These are phyloP conservation scores for Lophiostoma macrostomum DNA, from an alignment of 495 filamentous ascomycete genomes.

Conservation along the genomic window DNA sequence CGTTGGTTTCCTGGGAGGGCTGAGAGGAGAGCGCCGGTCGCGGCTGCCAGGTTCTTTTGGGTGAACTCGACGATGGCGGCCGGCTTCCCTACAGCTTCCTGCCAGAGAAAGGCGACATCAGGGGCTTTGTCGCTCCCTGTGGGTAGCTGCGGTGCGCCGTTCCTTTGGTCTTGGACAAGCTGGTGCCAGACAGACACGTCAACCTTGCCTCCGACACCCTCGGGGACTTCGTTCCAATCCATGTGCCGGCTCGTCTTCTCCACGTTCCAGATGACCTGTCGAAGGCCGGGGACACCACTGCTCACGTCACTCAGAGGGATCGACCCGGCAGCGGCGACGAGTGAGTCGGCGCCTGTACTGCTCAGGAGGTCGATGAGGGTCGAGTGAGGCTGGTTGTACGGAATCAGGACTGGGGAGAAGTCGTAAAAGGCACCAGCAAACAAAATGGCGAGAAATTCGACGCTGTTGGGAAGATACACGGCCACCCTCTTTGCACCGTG, in stretches of 20 bases:
- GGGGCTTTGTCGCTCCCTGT: slow-evolving; percentile 30
- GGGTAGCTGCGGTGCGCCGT: slow-evolving; percentile 50
- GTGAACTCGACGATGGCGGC: slow-evolving; percentile 75
- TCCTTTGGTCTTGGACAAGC: slow-evolving; percentile 62
- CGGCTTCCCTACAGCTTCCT: slow-evolving; percentile 40
- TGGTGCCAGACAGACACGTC: slow-evolving; percentile 87
- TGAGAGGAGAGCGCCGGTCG: slow-evolving; percentile 70
- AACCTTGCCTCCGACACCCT: slow-evolving; percentile 64
- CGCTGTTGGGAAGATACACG: slow-evolving; percentile 87
- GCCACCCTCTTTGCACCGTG: slow-evolving; percentile 75
- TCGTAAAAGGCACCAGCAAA: slow-evolving; percentile 78
- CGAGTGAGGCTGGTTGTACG: slow-evolving; percentile 69
- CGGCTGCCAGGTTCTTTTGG: slow-evolving; percentile 75
- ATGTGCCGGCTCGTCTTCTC: slow-evolving; percentile 88
- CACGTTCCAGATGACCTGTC: slow-evolving; percentile 87
- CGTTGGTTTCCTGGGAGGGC: slow-evolving; percentile 71
- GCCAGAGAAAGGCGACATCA: slow-evolving; percentile 42
- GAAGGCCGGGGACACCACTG: slow-evolving; percentile 63
- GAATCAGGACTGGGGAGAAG: slow-evolving; percentile 75
- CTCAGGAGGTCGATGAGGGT: slow-evolving; percentile 66
- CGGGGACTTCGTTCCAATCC: slow-evolving; percentile 81
- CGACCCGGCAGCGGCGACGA: slow-evolving; percentile 84
- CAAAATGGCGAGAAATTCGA: slow-evolving; percentile 75
- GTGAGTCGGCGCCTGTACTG: slow-evolving; percentile 67
- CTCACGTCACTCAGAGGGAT: slow-evolving; percentile 74